Conservation (phyloP, 805 yeast genomes). For the Brettanomyces bruxellensis region DNA sequence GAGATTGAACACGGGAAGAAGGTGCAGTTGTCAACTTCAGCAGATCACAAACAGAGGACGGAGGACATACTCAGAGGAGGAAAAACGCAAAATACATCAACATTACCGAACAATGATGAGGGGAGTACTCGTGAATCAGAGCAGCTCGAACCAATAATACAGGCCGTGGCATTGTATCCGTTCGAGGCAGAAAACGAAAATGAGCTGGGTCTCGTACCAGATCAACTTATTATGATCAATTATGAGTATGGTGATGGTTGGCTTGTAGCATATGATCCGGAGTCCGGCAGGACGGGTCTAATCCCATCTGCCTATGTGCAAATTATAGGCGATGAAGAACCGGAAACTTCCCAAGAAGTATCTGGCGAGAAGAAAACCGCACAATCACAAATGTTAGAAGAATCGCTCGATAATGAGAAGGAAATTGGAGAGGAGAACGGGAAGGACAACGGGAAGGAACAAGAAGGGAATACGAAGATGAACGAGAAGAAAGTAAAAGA, state of each 20-base stretch:
- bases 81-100: too few relatives aligned
- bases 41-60: too few relatives aligned
- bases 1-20: background rate
- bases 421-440: background rate
- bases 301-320: constrained; percentile 95
- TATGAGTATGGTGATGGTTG: constrained; percentile 98
- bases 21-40: too few relatives aligned
- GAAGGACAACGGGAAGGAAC: background rate
- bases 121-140: constrained; percentile 3
- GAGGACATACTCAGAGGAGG: too few relatives aligned
- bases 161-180: constrained; percentile 81
- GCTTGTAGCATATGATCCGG: constrained; percentile 85
- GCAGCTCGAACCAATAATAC: constrained; percentile 13
- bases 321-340: constrained; percentile 15
- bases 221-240: constrained; percentile 76
- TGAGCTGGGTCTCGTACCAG: constrained; percentile 69
- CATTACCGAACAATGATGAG: too few relatives aligned
- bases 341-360: constrained; percentile 20
- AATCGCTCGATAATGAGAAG: constrained; percentile 4
- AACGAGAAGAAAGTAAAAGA: constrained; percentile 1
- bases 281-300: constrained; percentile 73
- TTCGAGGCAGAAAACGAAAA: constrained; percentile 92
- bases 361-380: constrained; percentile 7
- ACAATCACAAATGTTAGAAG: too few relatives aligned
- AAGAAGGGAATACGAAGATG: background rate